Base-by-base conservation (phyloP, 2,329 filamentous ascomycete genomes). In the Aschersonia sp. region DNA sequence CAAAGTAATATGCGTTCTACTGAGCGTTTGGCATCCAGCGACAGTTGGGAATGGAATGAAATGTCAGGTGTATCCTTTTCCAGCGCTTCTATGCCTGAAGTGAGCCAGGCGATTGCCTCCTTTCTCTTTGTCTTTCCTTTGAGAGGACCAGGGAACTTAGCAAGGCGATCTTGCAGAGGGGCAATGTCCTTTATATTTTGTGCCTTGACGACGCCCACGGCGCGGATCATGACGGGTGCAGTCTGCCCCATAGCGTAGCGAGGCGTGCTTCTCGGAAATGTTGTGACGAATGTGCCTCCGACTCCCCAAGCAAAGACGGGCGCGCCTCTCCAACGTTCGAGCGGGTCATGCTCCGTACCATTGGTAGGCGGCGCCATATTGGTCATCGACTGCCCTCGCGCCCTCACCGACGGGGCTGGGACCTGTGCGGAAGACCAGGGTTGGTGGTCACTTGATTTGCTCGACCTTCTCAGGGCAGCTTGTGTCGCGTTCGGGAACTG, bases 51-150 rank as follows among this genome's bases (percentile, higher is more conserved):
- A 59, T 64, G 68, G 50, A 74, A 72, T 12, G 66, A 67, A 32
- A 66, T 66, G 55, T 67, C 75, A 45, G 68, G 78, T 46, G 68
- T 61, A 47, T 65, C 72, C 56, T 72, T 76, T 59, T 94, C 86
- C 38, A 96, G 66, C 1, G 69, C 69, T 40, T 86, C 82, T 48
- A 97, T 91, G 47, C 83, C 87, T 50, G 75, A 70, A 4, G 74
- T 77, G 43, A 98, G 71, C 92, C 94, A 98, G 2, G 78, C 65
- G 43, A 89, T 56, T 0, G 88, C 77, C 48, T 98, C 91, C 69
- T 97, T 98, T 73, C 98, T 98, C 72, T 95, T 97, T 1, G 82
- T 80, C 61, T 96, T 97, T 41, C 81, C 77, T 63, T 84, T 89
- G 31, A 98, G 69, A 3, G 94, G 92, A 0, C 92, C 92, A 0